Percentiles rank a stretch among this genome's conserved stretches.
phyloP scores from a whole-genome alignment of 139 green algal species.

The Edaphochlamys debaryana region DNA sequence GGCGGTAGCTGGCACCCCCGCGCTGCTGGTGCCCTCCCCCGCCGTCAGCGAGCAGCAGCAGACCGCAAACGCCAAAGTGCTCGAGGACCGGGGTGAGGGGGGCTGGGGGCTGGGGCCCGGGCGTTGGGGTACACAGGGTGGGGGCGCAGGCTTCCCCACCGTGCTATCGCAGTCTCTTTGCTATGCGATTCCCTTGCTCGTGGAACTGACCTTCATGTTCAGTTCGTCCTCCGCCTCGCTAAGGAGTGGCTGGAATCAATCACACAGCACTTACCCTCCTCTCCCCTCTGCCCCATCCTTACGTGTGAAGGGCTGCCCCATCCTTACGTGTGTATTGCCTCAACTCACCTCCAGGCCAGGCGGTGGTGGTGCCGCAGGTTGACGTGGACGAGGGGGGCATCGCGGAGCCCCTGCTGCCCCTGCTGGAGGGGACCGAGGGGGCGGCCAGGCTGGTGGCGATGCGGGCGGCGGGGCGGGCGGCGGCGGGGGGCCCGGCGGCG shows the following conservation, averaged over 20 bases:
- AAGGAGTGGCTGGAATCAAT: too few species aligned
- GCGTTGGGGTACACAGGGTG: neutral
- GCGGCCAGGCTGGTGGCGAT: too few species aligned
- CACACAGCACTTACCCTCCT: neutral
- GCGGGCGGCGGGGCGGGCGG: too few species aligned
- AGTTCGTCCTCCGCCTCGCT: too few species aligned
- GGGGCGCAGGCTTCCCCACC: neutral
- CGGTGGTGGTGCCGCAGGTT: conserved; percentile 1
- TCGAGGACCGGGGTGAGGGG: neutral
- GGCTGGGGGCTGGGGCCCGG: neutral
- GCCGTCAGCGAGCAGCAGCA: conserved; percentile 26
- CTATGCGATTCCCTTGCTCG: too few species aligned
- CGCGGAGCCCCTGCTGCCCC: conserved; percentile 2
- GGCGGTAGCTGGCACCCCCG: neutral
- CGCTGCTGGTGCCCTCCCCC: conserved; percentile 30
- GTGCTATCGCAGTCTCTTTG: too few species aligned
- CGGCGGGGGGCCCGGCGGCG: too few species aligned
- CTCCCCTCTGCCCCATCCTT: neutral
- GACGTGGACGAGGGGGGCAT: conserved; percentile 26
- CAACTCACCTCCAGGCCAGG: neutral
- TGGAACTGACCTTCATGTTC: neutral
- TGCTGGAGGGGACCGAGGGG: too few species aligned
- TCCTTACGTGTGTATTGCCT: neutral
- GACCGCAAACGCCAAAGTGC: conserved; percentile 15
- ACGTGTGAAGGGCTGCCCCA: neutral